Base-by-base conservation (phyloP, 805 yeast genomes). In the Ogataea ganodermae region DNA sequence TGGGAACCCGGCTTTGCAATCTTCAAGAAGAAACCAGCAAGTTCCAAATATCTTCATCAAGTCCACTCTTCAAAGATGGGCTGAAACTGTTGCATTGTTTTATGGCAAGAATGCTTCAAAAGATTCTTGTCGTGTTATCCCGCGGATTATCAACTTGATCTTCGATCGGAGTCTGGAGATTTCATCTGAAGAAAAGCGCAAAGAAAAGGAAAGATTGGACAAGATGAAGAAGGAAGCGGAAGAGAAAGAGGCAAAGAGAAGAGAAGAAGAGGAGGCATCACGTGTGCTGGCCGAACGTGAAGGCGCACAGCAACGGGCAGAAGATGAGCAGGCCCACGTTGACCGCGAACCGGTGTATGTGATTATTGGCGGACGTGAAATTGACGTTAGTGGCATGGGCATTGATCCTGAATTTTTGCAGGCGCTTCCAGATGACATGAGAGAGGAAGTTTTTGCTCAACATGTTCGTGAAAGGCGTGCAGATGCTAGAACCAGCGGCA, bases 391-490 rank as follows among this genome's bases (percentile, higher is more conserved):
- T 33, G 96, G 94, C 0, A 83, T 96, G 2, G 97, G 88, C 45
- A 89, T 91, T 49, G 97, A 91, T 67, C 96, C 96, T 0, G 92
- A 87, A 55, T 91, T 89, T 62, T 72, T 91, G 50, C 86, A 84
- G 57, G 97, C 96, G 0, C 73, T 91, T 30, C 97, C 97, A 0
- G 96, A 89, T 36, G 94, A 88, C 44, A 86, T 91, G 87, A 73
- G 97, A 42, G 96, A 89, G 52, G 97, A 91, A 60, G 97, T 90
- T 0, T 83, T 88, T 60, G 80, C 91, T 0, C 92, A 89, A 52
- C 96, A 90, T 59, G 71, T 89, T 6, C 71, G 90, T 35, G 94
- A 88, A 55, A 72, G 91, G 49, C 73, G 94, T 50, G 84, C 73
- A 36, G 80, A 72, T 69, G 87, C 52, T 1, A 62, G 68, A 12